Percentiles rank a stretch among this genome's conserved stretches.
Conservation (phyloP, 805 yeast genomes). For the Hanseniaspora taiwanica region DNA sequence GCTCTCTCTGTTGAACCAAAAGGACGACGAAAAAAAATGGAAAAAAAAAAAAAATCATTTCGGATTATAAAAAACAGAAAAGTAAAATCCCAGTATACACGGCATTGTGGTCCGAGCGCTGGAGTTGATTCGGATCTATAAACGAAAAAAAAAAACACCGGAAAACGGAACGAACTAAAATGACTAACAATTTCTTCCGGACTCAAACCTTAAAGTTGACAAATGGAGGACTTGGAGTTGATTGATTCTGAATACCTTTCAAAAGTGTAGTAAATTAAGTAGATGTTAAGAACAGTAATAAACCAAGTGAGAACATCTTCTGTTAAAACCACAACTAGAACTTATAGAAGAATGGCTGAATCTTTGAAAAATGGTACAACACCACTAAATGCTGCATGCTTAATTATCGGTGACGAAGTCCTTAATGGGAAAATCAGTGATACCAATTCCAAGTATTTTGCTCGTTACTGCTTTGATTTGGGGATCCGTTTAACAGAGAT, state of each 20-base stretch:
- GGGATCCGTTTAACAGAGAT: slow-evolving; percentile 58
- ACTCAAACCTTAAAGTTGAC: no score
- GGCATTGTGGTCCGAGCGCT: neutral
- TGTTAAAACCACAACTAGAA: neutral
- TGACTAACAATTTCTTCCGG: neutral
- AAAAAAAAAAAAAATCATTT: no score
- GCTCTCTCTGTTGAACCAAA: neutral
- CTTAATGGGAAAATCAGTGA: slow-evolving; percentile 76
- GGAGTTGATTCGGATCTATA: neutral
- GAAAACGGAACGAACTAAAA: neutral
- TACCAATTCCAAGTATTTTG: slow-evolving; percentile 62
- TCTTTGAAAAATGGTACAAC: neutral
- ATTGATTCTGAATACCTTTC: neutral
- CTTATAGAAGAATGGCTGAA: no score
- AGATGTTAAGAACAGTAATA: neutral
- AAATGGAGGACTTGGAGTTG: neutral
- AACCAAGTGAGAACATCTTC: neutral
- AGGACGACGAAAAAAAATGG: neutral
- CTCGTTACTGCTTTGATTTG: slow-evolving; percentile 51
- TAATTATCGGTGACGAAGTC: slow-evolving; percentile 72
- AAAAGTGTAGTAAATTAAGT: neutral
- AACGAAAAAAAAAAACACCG: neutral
- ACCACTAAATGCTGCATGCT: slow-evolving; percentile 18
- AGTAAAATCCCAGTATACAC: neutral
- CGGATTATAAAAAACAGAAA: no score